Evolutionary conservation across 306 rosid genomes (phyloP).

Genomic region (Trifolium fragiferum): DNA sequence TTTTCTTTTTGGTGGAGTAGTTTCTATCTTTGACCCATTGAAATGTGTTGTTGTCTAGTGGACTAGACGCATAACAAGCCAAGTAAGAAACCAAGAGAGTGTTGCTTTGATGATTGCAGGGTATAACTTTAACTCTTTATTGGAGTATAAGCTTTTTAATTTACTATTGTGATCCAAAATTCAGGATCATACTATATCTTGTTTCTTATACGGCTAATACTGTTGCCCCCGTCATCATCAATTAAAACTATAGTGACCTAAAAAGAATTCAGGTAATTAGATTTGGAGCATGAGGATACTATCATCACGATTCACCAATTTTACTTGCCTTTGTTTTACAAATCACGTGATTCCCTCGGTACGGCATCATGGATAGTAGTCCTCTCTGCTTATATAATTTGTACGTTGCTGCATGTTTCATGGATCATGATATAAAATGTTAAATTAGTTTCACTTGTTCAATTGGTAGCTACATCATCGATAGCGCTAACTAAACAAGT

Average conservation of each 20-base stretch:
- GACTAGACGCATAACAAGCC: constrained; percentile 43
- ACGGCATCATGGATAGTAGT: constrained; percentile 32
- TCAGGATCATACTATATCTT: constrained; percentile 39
- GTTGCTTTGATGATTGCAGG: constrained; percentile 57
- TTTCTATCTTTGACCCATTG: constrained; percentile 68
- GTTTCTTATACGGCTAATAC: constrained; percentile 28
- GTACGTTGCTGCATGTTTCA: too few relatives aligned
- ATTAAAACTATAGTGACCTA: constrained; percentile 3
- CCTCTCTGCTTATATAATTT: too few relatives aligned
- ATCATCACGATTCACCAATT: constrained; percentile 53
- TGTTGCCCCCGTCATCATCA: constrained; percentile 41
- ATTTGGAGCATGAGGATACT: constrained; percentile 56
- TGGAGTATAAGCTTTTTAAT: not conserved
- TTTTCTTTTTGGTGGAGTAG: constrained; percentile 43
- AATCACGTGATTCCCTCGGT: constrained; percentile 75
- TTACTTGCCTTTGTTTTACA: constrained; percentile 41
- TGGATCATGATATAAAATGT: too few relatives aligned
- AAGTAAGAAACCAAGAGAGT: constrained; percentile 44
- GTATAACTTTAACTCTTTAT: constrained; percentile 40
- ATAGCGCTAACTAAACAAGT: too few relatives aligned
- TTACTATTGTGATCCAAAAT: constrained; percentile 31
- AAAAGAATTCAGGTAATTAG: constrained; percentile 48
- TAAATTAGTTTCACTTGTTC: too few relatives aligned
- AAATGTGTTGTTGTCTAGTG: constrained; percentile 46
- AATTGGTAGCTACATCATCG: too few relatives aligned